Conservation (phyloP, 106 monocot species). For the Dendrobium officinale region DNA sequence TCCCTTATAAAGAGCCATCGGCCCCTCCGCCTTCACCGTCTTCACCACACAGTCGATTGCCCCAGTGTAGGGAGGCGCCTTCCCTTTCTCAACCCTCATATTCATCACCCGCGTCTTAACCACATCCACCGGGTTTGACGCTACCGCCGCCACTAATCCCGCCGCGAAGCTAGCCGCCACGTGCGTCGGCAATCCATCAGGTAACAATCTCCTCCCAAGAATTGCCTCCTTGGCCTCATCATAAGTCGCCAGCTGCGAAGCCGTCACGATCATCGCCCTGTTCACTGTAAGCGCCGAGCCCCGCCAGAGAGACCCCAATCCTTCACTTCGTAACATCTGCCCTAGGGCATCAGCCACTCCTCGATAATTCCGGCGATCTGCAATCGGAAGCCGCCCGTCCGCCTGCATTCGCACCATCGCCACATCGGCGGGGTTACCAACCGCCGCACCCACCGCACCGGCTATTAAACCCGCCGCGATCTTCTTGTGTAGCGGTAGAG, state of each 20-base stretch:
- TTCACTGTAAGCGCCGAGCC: conserved; percentile 49
- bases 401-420: conserved; percentile 76
- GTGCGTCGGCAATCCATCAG: conserved; percentile 41
- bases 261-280: conserved; percentile 65
- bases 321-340: conserved; percentile 31
- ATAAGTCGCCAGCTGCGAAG: conserved; percentile 53
- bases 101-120: conserved; percentile 56
- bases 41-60: conserved; percentile 40
- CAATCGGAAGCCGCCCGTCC: conserved; percentile 49
- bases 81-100: conserved; percentile 35
- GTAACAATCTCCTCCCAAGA: conserved; percentile 6
- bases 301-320: conserved; percentile 40
- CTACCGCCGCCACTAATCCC: conserved; percentile 39
- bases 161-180: conserved; percentile 46
- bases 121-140: conserved; percentile 56
- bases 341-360: conserved; percentile 47
- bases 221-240: conserved; percentile 53
- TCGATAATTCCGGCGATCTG: conserved; percentile 57
- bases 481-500: conserved; percentile 57
- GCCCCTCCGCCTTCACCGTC: conserved; percentile 38
- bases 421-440: conserved; percentile 63
- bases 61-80: conserved; percentile 28
- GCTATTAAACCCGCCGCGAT: conserved; percentile 46
- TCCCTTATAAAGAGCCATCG: conserved; percentile 59
- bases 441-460: conserved; percentile 54